Percentiles rank a stretch among this genome's conserved stretches.
Evolutionary conservation across 768 basidiomycete species (phyloP).

Genomic region (Calocera viscosa): DNA sequence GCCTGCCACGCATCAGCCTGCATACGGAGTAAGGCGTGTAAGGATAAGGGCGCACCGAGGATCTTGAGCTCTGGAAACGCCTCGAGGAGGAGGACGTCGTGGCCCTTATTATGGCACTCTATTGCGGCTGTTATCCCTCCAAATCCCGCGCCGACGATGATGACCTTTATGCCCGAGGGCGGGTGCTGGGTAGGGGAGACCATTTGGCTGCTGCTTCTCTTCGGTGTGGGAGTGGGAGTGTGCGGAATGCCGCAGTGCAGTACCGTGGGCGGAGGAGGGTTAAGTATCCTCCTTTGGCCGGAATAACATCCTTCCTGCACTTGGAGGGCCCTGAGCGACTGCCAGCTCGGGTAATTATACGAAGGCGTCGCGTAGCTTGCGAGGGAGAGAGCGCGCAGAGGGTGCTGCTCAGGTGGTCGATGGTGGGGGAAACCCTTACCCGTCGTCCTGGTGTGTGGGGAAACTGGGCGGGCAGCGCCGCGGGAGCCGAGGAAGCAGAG

Average conservation of each 20-base stretch:
- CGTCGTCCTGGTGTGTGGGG: not conserved
- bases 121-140: slow-evolving; percentile 25
- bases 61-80: slow-evolving; percentile 17
- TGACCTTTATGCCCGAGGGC: slow-evolving; percentile 4
- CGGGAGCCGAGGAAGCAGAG: too few relatives aligned
- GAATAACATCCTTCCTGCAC: not conserved
- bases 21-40: too few relatives aligned
- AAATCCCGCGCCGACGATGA: slow-evolving; percentile 21
- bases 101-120: slow-evolving; percentile 21
- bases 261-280: not conserved
- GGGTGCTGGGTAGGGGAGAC: slow-evolving; percentile 2
- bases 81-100: slow-evolving; percentile 21
- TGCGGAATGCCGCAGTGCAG: not conserved
- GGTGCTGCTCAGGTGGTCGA: not conserved
- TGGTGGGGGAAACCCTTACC: not conserved
- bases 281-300: not conserved
- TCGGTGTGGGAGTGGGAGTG: not conserved
- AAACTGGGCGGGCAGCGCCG: too few relatives aligned
- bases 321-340: not conserved
- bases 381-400: not conserved
- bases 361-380: not conserved
- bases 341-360: not conserved
- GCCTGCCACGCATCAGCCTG: not conserved
- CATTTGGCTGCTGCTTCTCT: not conserved
- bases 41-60: slow-evolving; percentile 12